Evolutionary conservation across 2,329 filamentous ascomycete species (phyloP), one percentile per base, ranked within the genome.

Genomic region (Stemphylium vesicarium): DNA sequence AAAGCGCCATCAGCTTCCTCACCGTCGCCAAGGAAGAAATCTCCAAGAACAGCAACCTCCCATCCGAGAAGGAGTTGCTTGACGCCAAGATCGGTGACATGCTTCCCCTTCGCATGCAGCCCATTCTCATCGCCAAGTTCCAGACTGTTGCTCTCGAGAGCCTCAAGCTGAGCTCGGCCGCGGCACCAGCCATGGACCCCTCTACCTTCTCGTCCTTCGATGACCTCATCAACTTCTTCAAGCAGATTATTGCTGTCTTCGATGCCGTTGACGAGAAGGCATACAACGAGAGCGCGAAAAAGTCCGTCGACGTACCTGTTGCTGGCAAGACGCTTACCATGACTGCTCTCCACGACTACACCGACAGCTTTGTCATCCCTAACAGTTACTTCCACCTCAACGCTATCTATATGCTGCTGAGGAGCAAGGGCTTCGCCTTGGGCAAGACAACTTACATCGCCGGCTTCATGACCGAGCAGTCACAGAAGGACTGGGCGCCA

Each of bases 381-480:
- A 68, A 68, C 54, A 42, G 56, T 36, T 68, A 62, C 36, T 68
- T 68, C 49, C 63, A 68, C 41, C 54, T 66, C 26, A 68, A 66
- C 40, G 49, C 62, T 12, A 63, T 68, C 53, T 68, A 68, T 41
- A 66, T 65, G 65, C 33, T 65, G 15, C 18, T 68, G 24, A 60
- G 65, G 35, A 59, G 42, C 15, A 60, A 53, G 12, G 65, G 65
- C 1, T 66, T 66, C 44, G 48, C 38, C 16, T 44, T 68, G 11
- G 63, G 65, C 4, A 68, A 68, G 49, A 7, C 31, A 3, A 16
- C 38, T 2, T 68, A 66, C 33, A 32, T 68, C 16, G 56, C 49
- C 1, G 3, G 43, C 3, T 68, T 60, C 47, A 60, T 66, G 58
- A 64, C 40, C 26, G 62, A 66, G 53, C 59, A 62, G 39, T 50